These are phyloP conservation scores for Pichia cactophila DNA, from an alignment of 1,139 yeast species.

Conservation along the genomic window DNA sequence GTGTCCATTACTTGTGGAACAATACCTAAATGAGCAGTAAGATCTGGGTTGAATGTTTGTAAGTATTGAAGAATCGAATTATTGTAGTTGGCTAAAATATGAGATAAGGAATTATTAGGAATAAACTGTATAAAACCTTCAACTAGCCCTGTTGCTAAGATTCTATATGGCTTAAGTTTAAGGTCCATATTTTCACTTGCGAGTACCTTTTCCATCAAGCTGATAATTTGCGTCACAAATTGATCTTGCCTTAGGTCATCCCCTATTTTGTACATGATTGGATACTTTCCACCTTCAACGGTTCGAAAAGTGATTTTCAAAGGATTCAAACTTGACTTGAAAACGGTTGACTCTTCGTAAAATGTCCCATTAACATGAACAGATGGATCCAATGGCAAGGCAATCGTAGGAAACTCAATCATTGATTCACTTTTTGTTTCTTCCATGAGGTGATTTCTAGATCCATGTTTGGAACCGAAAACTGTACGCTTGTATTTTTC, in stretches of 20 bases:
- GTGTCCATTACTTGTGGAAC: constrained; percentile 79
- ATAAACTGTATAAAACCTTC: constrained; percentile 93
- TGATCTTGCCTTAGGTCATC: constrained; percentile 97
- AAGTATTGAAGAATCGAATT: constrained; percentile 69
- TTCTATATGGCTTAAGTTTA: constrained; percentile 79
- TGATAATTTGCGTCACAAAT: constrained; percentile 83
- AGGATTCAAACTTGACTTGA: constrained; percentile 86
- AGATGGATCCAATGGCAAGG: constrained; percentile 67
- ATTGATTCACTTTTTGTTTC: constrained; percentile 24
- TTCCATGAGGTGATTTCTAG: constrained; percentile 13
- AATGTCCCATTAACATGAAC: constrained; percentile 64
- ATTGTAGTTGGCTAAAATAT: constrained; percentile 63
- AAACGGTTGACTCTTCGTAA: constrained; percentile 76
- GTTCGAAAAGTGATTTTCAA: constrained; percentile 65
- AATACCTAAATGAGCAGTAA: constrained; percentile 60
- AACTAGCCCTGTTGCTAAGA: constrained; percentile 80
- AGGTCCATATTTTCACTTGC: constrained; percentile 87
- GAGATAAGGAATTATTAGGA: constrained; percentile 85
- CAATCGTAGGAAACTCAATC: constrained; percentile 46
- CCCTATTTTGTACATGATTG: constrained; percentile 90
- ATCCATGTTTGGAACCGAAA: constrained; percentile 14
- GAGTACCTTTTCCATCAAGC: constrained; percentile 82
- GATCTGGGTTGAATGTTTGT: constrained; percentile 57
- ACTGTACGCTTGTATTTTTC: constrained; percentile 23
- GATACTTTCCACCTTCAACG: constrained; percentile 44